phyloP scores from a whole-genome alignment of 441 rosid species.

The Adansonia madagascariensis region DNA sequence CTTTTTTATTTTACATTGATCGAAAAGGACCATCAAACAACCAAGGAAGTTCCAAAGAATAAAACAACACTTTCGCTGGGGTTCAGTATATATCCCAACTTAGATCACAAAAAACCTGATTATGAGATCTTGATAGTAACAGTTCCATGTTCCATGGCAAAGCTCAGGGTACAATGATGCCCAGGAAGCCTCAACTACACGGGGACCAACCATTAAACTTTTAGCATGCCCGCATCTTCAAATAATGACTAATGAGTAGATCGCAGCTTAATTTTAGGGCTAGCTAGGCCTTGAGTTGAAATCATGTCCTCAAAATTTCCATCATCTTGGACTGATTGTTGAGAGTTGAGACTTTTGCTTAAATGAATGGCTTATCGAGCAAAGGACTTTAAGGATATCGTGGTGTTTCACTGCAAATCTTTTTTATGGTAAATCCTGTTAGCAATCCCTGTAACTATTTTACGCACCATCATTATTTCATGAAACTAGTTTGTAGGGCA shows the following conservation, averaged over 20 bases:
- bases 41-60: slow-evolving; percentile 47
- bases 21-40: slow-evolving; percentile 37
- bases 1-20: slow-evolving; percentile 19
- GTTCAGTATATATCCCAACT: slow-evolving; percentile 43
- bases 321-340: neutral
- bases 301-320: slow-evolving; percentile 4
- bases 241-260: slow-evolving; percentile 32
- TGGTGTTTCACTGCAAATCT: slow-evolving; percentile 23
- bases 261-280: slow-evolving; percentile 34
- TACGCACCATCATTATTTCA: slow-evolving; percentile 9
- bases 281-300: slow-evolving; percentile 10
- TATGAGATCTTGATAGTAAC: slow-evolving; percentile 54
- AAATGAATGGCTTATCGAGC: neutral
- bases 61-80: slow-evolving; percentile 47
- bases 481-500: slow-evolving; percentile 37
- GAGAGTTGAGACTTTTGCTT: slow-evolving; percentile 1
- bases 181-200: slow-evolving; percentile 20
- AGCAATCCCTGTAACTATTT: slow-evolving; percentile 19
- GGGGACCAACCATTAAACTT: slow-evolving; percentile 43
- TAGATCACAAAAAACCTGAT: slow-evolving; percentile 49
- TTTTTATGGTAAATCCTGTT: slow-evolving; percentile 23
- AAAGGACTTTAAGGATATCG: neutral
- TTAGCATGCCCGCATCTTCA: slow-evolving; percentile 17
- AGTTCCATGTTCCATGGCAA: slow-evolving; percentile 51
- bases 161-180: slow-evolving; percentile 45